phyloP scores from a whole-genome alignment of 106 monocot genomes.

The Dioscorea dumetorum region DNA sequence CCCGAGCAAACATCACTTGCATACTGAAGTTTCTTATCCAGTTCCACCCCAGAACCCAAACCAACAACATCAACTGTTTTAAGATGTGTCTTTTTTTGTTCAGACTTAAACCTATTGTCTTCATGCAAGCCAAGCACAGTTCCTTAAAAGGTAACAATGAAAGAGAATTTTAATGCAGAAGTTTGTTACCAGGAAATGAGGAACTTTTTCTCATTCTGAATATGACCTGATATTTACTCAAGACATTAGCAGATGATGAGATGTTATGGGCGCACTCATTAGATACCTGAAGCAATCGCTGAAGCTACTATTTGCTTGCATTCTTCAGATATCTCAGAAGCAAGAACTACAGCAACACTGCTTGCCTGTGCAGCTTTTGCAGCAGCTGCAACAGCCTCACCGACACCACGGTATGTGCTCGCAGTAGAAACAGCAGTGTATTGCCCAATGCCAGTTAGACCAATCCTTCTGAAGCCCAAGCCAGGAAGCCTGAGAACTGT shows the following conservation, averaged over 20 bases:
- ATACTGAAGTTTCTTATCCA: constrained; percentile 76
- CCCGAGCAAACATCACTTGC: constrained; percentile 76
- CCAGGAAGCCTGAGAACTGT: constrained; percentile 72
- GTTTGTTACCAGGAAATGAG: not conserved
- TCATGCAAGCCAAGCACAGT: constrained; percentile 71
- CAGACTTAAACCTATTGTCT: constrained; percentile 87
- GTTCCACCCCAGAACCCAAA: constrained; percentile 60
- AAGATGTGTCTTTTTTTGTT: constrained; percentile 66
- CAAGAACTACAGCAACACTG: constrained; percentile 72
- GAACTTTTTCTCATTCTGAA: too few species aligned
- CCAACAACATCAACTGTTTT: constrained; percentile 84
- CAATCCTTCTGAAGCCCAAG: constrained; percentile 67
- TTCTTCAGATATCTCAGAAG: constrained; percentile 41
- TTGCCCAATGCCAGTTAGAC: constrained; percentile 68
- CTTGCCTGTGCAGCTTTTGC: constrained; percentile 72
- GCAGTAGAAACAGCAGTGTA: constrained; percentile 17
- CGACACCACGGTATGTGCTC: constrained; percentile 44
- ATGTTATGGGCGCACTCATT: too few species aligned
- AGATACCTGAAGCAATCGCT: constrained; percentile 67
- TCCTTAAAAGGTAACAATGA: constrained; percentile 22
- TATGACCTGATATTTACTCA: too few species aligned
- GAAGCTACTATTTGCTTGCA: constrained; percentile 56
- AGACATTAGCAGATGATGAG: too few species aligned
- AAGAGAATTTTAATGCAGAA: not conserved
- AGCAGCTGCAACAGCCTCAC: constrained; percentile 70